Evolutionary conservation across 2,329 filamentous ascomycete species (phyloP), one percentile per base, ranked within the genome.

Genomic region (Periconia macrospinosa): DNA sequence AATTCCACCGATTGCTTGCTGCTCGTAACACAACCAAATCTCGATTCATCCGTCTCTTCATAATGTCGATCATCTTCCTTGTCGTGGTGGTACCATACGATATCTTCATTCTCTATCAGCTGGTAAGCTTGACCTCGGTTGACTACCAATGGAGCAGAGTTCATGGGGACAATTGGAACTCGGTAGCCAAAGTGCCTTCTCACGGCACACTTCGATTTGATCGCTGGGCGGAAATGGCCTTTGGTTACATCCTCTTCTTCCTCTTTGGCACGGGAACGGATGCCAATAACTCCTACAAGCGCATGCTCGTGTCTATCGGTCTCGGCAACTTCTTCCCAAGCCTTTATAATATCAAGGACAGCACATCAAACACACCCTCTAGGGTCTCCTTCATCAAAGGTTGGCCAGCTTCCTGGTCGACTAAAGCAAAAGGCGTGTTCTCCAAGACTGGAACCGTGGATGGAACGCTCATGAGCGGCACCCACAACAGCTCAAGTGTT

Each of bases 211-310:
- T 82, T 40, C 67, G 76, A 42, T 81, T 81, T 54, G 82, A 87
- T 63, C 79, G 81, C 30, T 89, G 84, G 83, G 76, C 82, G 18
- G 79, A 82, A 45, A 73, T 87, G 10, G 77, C 65, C 0, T 75
- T 79, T 3, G 83, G 82, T 0, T 78, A 82, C 54, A 53, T 85
- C 23, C 71, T 84, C 13, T 89, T 89, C 64, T 49, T 81, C n/a
- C 82, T 86, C 62, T 88, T 88, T 59, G 86, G 87, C 9, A 80
- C 85, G 15, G 86, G 86, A 30, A 76, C 75, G 23, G 86, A 89
- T 62, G 86, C 86, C 0, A 53, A 65, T 43, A 68, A 64, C 13
- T 60, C 63, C 1, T 73, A 73, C 56, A 68, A 63, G 50, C 59
- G 55, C 2, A 59, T 67, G 41, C 46, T 70, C 1, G 56, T 67